Conservation (phyloP, 169 alveolate species). For the Babesia ovata region DNA sequence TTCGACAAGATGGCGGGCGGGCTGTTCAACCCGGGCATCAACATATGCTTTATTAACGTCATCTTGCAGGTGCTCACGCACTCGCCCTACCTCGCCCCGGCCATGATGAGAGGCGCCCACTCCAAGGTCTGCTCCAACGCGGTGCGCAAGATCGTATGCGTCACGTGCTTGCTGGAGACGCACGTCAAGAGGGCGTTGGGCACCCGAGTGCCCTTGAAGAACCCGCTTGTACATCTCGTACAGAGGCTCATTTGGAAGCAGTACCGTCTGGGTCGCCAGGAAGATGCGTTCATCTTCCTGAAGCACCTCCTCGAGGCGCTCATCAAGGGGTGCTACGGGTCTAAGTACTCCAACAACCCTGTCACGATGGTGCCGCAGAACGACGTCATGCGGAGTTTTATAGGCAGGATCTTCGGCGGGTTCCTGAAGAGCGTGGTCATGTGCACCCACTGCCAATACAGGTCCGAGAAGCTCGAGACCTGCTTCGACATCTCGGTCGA, state of each 20-base stretch:
- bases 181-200: constrained; percentile 49
- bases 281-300: constrained; percentile 74
- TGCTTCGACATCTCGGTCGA: constrained; percentile 75
- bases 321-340: constrained; percentile 68
- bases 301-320: constrained; percentile 70
- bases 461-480: constrained; percentile 74
- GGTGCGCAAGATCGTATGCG: constrained; percentile 62
- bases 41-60: constrained; percentile 77
- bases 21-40: constrained; percentile 75
- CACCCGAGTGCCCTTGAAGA: constrained; percentile 45
- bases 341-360: constrained; percentile 12
- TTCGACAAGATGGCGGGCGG: constrained; percentile 71
- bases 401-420: constrained; percentile 59
- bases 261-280: constrained; percentile 72
- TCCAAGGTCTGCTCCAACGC: constrained; percentile 64
- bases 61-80: constrained; percentile 72
- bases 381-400: constrained; percentile 43
- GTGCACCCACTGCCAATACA: constrained; percentile 61
- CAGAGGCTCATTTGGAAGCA: constrained; percentile 71
- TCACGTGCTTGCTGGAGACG: constrained; percentile 70
- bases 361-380: constrained; percentile 19
- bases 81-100: constrained; percentile 73
- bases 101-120: constrained; percentile 60
- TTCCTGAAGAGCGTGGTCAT: constrained; percentile 43
- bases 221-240: constrained; percentile 63